phyloP scores from a whole-genome alignment of 306 rosid genomes.

The Alnus rubra region DNA sequence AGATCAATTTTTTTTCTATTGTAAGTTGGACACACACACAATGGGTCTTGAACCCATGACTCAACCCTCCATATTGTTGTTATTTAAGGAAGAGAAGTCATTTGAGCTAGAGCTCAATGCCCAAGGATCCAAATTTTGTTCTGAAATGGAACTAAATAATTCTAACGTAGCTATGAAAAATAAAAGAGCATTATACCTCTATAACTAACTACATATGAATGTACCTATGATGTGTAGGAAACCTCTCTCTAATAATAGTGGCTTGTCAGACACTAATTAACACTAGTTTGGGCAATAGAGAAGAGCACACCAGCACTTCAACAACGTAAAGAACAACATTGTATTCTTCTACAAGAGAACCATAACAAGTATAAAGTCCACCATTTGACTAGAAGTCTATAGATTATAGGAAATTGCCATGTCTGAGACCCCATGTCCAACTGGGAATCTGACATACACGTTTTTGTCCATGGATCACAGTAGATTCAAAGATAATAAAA shows the following conservation, averaged over 20 bases:
- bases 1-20: not conserved
- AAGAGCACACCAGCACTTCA: not conserved
- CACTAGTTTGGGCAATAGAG: slow-evolving; percentile 2
- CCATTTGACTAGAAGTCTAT: not conserved
- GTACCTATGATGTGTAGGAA: not conserved
- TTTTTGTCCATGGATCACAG: not conserved
- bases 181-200: not conserved
- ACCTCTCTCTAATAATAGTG: not conserved
- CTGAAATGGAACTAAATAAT: not conserved
- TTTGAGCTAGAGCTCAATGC: not conserved
- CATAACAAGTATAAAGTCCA: too few relatives aligned
- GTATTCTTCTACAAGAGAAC: too few relatives aligned
- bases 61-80: not conserved
- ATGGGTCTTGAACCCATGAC: not conserved
- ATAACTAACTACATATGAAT: not conserved
- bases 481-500: slow-evolving; percentile 16
- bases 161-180: not conserved
- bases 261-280: not conserved
- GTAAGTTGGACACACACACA: not conserved
- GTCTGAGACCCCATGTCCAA: slow-evolving; percentile 2
- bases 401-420: slow-evolving; percentile 12
- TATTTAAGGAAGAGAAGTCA: not conserved
- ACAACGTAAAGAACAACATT: not conserved
- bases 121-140: not conserved
- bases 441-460: not conserved